Base-by-base conservation (phyloP, 495 filamentous ascomycete species). In the Talaromyces nanjingensis region DNA sequence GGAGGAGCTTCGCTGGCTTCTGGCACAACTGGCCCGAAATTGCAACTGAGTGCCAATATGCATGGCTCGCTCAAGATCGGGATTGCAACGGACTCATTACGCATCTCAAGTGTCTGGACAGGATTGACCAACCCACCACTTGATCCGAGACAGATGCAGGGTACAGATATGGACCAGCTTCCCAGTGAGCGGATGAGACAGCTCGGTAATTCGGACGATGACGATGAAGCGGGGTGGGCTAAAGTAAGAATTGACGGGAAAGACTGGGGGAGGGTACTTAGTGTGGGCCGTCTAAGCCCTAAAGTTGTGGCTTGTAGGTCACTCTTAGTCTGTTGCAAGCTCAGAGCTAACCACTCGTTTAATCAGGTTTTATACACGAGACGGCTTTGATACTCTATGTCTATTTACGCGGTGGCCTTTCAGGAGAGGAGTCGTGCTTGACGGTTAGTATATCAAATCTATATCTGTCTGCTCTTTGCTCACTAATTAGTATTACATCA, bases 341-440 rank as follows among this genome's bases (percentile, higher is more conserved):
- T 29, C 8, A 63, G 33, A 27, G 58, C 9, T 55, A 42, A 55
- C 16, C 11, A 56, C 3, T 65, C 66, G 53, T 66, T 59, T 62
- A 16, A 5, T 4, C 58, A 86, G 84, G 83, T 65, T 87, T 89
- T 62, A 79, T 84, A 61, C 77, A 88, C 67, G 90, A 92, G n/a
- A 89, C 89, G 71, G 93, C 92, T 0, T 71, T 98, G 59, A 89
- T 97, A 24, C 77, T 97, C 3, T 98, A 98, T 70, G 94, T 98
- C 22, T 98, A 93, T 71, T 79, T 97, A 60, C 84, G 91, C 42
- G 80, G 87, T 64, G 88, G 86, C 60, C 85, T 87, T 74, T 81
- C 82, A 70, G 77, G 83, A n/a, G 84, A 91, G 71, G 85, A 89
- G 63, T 85, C 90, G 54, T 89, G 96, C 62, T 72, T 93, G 60